Percentiles rank a stretch among this genome's conserved stretches.
These are phyloP conservation scores for Beauveria sp. DNA, from an alignment of 2,329 filamentous ascomycete species.

Conservation along the genomic window DNA sequence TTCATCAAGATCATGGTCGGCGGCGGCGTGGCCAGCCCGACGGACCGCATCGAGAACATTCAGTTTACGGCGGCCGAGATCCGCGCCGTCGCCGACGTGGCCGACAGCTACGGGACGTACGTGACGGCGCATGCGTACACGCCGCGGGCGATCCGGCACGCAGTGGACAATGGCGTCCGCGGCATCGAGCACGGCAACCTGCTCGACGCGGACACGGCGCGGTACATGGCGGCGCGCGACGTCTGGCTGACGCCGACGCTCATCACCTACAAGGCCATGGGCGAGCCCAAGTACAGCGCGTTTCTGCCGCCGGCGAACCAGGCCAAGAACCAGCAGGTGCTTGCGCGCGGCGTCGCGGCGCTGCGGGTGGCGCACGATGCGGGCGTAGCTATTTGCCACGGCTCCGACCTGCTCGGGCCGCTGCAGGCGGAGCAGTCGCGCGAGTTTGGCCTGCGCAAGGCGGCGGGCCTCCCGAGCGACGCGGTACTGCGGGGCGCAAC, in stretches of 20 bases:
- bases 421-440: constrained; percentile 23
- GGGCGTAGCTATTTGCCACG: constrained; percentile 49
- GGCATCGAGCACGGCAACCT: constrained; percentile 45
- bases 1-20: constrained; percentile 56
- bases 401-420: constrained; percentile 32
- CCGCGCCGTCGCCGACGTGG: constrained; percentile 42
- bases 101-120: constrained; percentile 40
- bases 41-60: constrained; percentile 43
- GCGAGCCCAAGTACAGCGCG: constrained; percentile 31
- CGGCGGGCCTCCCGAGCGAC: constrained; percentile 16
- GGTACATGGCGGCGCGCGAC: constrained; percentile 40
- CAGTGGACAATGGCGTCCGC: constrained; percentile 45
- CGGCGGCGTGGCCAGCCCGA: constrained; percentile 49
- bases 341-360: constrained; percentile 36
- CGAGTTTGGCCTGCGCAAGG: constrained; percentile 24
- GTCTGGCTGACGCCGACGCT: constrained; percentile 48
- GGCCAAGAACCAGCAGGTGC: constrained; percentile 43
- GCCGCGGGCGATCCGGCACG: constrained; percentile 43
- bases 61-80: constrained; percentile 53
- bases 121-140: constrained; percentile 54
- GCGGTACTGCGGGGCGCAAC: constrained; percentile 25
- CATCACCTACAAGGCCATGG: constrained; percentile 43
- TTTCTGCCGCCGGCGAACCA: constrained; percentile 37
- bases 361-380: constrained; percentile 42
- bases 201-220: constrained; percentile 34